Conservation (phyloP, 495 filamentous ascomycete species). For the Halenospora varia region DNA sequence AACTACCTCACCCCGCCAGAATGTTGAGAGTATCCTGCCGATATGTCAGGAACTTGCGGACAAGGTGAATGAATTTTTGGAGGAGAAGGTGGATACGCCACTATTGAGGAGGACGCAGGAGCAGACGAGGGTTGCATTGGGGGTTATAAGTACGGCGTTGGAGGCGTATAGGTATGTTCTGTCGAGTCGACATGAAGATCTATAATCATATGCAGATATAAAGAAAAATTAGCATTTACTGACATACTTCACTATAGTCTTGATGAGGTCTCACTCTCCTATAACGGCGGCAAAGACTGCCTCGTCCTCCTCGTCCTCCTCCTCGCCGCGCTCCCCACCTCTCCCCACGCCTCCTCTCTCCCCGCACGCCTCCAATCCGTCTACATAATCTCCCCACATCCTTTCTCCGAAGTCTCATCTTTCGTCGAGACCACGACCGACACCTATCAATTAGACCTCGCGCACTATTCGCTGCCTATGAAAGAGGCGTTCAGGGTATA, state of each 20-base stretch:
- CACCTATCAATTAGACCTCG: constrained; percentile 72
- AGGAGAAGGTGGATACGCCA: constrained; percentile 48
- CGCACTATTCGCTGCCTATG: constrained; percentile 75
- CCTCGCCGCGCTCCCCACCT: constrained; percentile 59
- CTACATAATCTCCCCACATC: constrained; percentile 76
- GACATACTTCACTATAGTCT: no score
- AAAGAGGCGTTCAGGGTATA: constrained; percentile 74
- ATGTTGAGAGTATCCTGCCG: constrained; percentile 6
- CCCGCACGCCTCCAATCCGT: constrained; percentile 63
- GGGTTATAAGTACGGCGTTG: constrained; percentile 69
- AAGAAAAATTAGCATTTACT: no score
- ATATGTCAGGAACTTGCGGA: constrained; percentile 59
- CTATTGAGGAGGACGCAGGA: constrained; percentile 62
- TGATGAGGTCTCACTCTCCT: constrained; percentile 81
- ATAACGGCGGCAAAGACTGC: constrained; percentile 98
- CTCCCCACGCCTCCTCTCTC: constrained; percentile 23
- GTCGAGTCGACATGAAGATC: not conserved
- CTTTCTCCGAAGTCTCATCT: constrained; percentile 79
- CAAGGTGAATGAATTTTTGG: constrained; percentile 67
- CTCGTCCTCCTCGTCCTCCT: constrained; percentile 88
- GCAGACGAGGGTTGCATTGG: constrained; percentile 66
- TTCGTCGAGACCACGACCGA: constrained; percentile 66
- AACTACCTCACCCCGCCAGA: not conserved
- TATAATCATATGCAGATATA: not conserved
- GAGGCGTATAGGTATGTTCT: constrained; percentile 58